Evolutionary conservation across 2,329 filamentous ascomycete species (phyloP).

Genomic region (Ampelomyces quisqualis): DNA sequence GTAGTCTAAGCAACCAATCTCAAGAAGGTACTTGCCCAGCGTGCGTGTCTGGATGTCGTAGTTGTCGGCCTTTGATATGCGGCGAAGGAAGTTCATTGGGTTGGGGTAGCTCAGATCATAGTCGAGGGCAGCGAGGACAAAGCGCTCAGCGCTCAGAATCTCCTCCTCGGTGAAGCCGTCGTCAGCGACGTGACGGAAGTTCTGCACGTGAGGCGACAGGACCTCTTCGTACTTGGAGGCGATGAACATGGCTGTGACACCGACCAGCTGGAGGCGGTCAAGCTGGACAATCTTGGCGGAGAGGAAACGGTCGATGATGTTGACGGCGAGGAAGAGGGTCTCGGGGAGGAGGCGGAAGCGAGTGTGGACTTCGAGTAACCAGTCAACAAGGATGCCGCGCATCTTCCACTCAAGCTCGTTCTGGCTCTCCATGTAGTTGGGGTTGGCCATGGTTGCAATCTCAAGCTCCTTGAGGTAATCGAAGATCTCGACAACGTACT

Average conservation of each 20-base stretch:
- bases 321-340: slow-evolving; percentile 94
- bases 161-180: slow-evolving; percentile 94
- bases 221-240: slow-evolving; percentile 99
- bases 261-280: slow-evolving; percentile 92
- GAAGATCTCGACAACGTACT: slow-evolving; percentile 96
- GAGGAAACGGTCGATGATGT: slow-evolving; percentile 97
- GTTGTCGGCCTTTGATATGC: slow-evolving; percentile 98
- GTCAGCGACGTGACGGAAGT: slow-evolving; percentile 96
- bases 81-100: slow-evolving; percentile 98
- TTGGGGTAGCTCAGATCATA: slow-evolving; percentile 99
- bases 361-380: slow-evolving; percentile 97
- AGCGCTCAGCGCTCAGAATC: slow-evolving; percentile 95
- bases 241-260: slow-evolving; percentile 99
- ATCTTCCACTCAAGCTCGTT: slow-evolving; percentile 98
- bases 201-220: slow-evolving; percentile 90
- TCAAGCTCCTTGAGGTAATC: slow-evolving; percentile 91
- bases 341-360: slow-evolving; percentile 94
- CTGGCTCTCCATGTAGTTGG: slow-evolving; percentile 92
- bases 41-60: slow-evolving; percentile 98
- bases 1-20: slow-evolving; percentile 94
- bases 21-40: slow-evolving; percentile 94
- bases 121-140: slow-evolving; percentile 84
- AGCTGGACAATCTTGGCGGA: slow-evolving; percentile 94
- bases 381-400: slow-evolving; percentile 93
- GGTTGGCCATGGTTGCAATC: slow-evolving; percentile 77